Evolutionary conservation across 352 stramenopile species (phyloP).

Genomic region (Blastocystis hominis): DNA sequence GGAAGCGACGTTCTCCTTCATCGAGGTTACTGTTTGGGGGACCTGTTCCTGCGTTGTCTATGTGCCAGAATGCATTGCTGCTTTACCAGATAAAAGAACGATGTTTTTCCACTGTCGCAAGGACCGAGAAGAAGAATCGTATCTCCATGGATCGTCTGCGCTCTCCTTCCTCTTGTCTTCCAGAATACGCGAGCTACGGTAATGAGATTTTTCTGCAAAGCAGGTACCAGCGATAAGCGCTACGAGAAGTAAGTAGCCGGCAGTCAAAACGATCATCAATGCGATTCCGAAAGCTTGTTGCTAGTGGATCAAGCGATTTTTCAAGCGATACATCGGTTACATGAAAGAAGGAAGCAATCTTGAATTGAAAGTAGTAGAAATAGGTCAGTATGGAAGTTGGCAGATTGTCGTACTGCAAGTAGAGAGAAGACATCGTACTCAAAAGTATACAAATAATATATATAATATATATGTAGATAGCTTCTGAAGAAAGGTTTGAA

Average conservation of each 20-base stretch:
- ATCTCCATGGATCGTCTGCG: background rate
- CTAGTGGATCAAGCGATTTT: background rate
- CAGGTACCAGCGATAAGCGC: background rate
- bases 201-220: background rate
- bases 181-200: background rate
- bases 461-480: background rate
- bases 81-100: slow-evolving; percentile 7
- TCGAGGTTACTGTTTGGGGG: background rate
- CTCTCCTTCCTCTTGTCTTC: background rate
- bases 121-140: background rate
- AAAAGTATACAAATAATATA: background rate
- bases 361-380: slow-evolving; percentile 36
- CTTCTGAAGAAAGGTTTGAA: background rate
- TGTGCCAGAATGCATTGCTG: background rate
- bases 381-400: background rate
- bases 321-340: background rate
- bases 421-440: background rate
- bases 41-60: background rate
- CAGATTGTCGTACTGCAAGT: background rate
- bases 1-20: background rate
- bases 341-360: background rate
- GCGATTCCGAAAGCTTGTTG: background rate
- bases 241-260: background rate
- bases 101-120: slow-evolving; percentile 5
- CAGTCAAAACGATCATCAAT: background rate